Evolutionary conservation across 257 asterid species (phyloP), one percentile per base, ranked within the genome.

Genomic region (Paraleonurus japonicus): DNA sequence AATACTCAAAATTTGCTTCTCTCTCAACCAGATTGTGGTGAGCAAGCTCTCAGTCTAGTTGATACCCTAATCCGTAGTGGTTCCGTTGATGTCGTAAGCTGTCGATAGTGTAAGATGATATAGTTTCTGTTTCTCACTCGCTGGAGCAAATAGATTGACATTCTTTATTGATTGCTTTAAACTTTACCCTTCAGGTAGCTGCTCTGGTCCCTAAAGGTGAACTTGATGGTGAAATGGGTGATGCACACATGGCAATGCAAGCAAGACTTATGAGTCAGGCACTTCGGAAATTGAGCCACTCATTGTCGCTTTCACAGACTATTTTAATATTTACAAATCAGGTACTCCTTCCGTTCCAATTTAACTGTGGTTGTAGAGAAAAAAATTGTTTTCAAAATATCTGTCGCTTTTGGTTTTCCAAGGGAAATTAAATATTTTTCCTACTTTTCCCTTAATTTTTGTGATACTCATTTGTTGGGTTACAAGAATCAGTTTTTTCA

Each of bases 161-260:
- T 12, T 23, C 47, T 68, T 55, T 54, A 67, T 20, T 60, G 55
- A 64, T 58, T 74, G 64, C 54, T 30, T 55, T 32, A 10, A 45
- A 20, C 26, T 76, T 70, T 58, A n/a, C 72, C 65, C 70, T 58
- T 71, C 83, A 95, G 99, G 99, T 95, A 27, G 99, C 99, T 79
- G 99, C 98, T 69, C 86, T 95, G 77, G 98, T 95, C 70, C 98
- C 98, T 19, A 92, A 89, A 81, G 79, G 95, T 78, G 99, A 95
- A 81, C 98, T 92, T 75, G 99, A 95, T 81, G 99, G 99, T 80
- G 98, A 95, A 84, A 95, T 95, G 99, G 99, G 99, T 32, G 99
- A 95, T 70, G 97, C 97, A 3, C 99, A 92, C 85, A 95, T 95
- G 97, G 99, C 99, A 45, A 95, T 95, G 99, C 99, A 95, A 86